These are phyloP conservation scores for Thymus mandschuricus DNA, from an alignment of 257 asterid genomes.

Conservation along the genomic window DNA sequence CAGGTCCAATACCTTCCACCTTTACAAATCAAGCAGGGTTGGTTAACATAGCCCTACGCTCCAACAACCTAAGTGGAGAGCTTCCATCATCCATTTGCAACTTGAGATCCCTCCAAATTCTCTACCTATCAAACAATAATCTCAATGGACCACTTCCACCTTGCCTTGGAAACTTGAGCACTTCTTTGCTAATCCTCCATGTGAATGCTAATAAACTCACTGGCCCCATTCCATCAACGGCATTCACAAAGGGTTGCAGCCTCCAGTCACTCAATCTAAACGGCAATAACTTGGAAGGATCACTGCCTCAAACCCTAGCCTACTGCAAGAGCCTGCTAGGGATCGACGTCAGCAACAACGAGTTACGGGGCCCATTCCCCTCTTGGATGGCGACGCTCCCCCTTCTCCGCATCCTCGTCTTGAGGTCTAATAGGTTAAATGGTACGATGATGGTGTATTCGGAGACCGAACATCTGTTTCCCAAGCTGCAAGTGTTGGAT, in stretches of 20 bases:
- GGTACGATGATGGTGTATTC: background rate
- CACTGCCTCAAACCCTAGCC: background rate
- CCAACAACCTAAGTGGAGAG: too few relatives aligned
- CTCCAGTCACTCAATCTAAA: background rate
- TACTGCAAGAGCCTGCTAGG: background rate
- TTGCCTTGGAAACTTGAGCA: background rate
- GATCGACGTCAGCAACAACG: background rate
- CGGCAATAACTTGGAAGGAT: background rate
- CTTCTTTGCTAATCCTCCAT: background rate
- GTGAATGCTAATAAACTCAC: background rate
- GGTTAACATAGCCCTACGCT: too few relatives aligned
- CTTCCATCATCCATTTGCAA: too few relatives aligned
- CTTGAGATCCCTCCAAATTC: too few relatives aligned
- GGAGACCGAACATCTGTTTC: background rate
- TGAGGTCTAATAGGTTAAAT: background rate
- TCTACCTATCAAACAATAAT: too few relatives aligned
- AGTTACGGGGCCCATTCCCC: background rate
- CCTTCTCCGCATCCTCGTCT: background rate
- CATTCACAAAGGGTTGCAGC: background rate
- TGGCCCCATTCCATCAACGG: background rate
- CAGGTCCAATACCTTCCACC: background rate
- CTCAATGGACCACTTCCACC: background rate
- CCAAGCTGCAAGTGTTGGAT: background rate
- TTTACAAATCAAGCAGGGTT: background rate
- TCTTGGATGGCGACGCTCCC: background rate